Evolutionary conservation across 1,284 basidiomycete genomes (phyloP).

Genomic region (Leccinum fallax): DNA sequence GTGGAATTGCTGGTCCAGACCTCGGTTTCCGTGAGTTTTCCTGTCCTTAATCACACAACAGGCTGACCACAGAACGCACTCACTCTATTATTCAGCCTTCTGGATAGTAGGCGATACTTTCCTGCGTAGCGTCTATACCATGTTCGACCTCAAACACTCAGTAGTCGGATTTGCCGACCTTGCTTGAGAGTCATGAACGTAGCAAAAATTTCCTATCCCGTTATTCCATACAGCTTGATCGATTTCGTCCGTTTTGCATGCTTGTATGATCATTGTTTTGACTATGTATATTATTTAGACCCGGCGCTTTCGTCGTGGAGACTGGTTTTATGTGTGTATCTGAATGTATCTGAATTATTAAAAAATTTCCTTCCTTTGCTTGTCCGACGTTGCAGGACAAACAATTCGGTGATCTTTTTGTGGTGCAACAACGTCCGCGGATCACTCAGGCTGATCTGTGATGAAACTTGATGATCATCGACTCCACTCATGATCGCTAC

Average conservation of each 20-base stretch:
- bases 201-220: not conserved
- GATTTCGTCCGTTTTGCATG: not conserved
- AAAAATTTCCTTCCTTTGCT: too few relatives aligned
- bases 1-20: conserved; percentile 6
- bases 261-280: not conserved
- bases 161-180: conserved; percentile 22
- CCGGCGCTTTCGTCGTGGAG: not conserved
- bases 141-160: conserved; percentile 12
- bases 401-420: too few relatives aligned
- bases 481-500: not conserved
- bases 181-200: conserved; percentile 9
- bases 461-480: not conserved
- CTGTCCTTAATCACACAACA: not conserved
- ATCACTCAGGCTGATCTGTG: not conserved
- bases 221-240: not conserved
- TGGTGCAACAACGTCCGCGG: not conserved
- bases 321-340: too few relatives aligned
- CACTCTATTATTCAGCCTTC: not conserved
- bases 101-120: conserved; percentile 26
- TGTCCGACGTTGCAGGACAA: too few relatives aligned
- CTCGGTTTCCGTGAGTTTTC: conserved; percentile 3
- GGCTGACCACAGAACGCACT: not conserved
- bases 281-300: not conserved
- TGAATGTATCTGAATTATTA: too few relatives aligned
- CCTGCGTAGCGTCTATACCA: conserved; percentile 19